Evolutionary conservation across 208 protist genomes (phyloP).

Genomic region (Phytomonas sp.): DNA sequence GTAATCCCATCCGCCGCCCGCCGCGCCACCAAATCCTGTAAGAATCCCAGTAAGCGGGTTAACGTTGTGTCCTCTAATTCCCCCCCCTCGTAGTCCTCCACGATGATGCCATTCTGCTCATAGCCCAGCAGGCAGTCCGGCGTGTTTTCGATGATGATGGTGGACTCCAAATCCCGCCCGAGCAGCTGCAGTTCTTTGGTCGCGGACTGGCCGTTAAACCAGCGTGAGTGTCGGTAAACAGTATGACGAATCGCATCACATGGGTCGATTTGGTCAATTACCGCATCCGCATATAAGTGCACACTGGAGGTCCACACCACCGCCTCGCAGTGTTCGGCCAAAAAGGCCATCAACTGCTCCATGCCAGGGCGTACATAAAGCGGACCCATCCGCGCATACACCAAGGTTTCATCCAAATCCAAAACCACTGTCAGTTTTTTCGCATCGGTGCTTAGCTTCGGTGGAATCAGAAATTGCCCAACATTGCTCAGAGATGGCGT

Average conservation of each 20-base stretch:
- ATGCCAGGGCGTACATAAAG: constrained; percentile 85
- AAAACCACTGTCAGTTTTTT: constrained; percentile 83
- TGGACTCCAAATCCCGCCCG: constrained; percentile 59
- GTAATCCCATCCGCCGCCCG: constrained; percentile 28
- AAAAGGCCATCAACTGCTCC: constrained; percentile 68
- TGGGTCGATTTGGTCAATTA: constrained; percentile 75
- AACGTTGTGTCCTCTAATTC: constrained; percentile 84
- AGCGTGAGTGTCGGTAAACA: constrained; percentile 69
- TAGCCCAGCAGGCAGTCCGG: constrained; percentile 83
- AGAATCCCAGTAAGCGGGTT: constrained; percentile 38
- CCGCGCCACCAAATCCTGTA: constrained; percentile 60
- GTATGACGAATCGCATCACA: constrained; percentile 52
- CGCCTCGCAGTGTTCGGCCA: constrained; percentile 67
- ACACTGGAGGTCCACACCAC: constrained; percentile 85
- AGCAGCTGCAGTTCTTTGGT: constrained; percentile 81
- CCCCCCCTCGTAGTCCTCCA: constrained; percentile 87
- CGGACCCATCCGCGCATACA: constrained; percentile 77
- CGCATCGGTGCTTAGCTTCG: constrained; percentile 31
- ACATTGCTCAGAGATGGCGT: constrained; percentile 24
- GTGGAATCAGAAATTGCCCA: constrained; percentile 38
- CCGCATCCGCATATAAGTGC: constrained; percentile 78
- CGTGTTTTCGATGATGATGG: constrained; percentile 89
- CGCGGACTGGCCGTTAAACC: constrained; percentile 49
- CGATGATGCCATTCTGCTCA: constrained; percentile 80
- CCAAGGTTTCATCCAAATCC: constrained; percentile 88